Percentiles rank a stretch among this genome's conserved stretches.
Conservation (phyloP, 139 green algal species). For the Edaphochlamys debaryana region DNA sequence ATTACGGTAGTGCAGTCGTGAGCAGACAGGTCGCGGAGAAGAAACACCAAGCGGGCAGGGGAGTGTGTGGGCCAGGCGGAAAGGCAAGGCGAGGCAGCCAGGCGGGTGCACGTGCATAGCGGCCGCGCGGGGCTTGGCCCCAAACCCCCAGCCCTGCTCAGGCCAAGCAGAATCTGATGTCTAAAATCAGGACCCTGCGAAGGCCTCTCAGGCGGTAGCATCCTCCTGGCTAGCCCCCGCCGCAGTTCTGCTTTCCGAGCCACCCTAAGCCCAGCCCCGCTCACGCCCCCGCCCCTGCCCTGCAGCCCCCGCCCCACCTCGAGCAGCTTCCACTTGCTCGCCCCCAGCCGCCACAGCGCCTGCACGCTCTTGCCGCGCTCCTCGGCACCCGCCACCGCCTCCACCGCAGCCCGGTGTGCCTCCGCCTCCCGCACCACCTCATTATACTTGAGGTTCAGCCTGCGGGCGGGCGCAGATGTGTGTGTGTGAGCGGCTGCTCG, state of each 20-base stretch:
- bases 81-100: no score
- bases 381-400: background rate
- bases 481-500: no score
- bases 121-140: background rate
- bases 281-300: background rate
- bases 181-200: no score
- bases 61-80: background rate
- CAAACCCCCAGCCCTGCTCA: background rate
- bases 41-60: no score
- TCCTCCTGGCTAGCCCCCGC: background rate
- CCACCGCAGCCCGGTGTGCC: background rate
- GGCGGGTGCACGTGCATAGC: no score
- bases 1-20: no score
- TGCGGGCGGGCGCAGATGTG: background rate
- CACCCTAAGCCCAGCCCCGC: background rate
- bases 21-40: no score
- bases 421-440: conserved; percentile 19
- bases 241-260: background rate
- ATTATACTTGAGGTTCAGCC: conserved; percentile 26
- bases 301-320: background rate
- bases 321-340: conserved; percentile 11
- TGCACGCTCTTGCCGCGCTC: background rate
- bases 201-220: no score
- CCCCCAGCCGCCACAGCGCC: conserved; percentile 32
- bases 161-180: no score